These are phyloP conservation scores for Ormosia emarginata DNA, from an alignment of 306 rosid genomes.

Conservation along the genomic window DNA sequence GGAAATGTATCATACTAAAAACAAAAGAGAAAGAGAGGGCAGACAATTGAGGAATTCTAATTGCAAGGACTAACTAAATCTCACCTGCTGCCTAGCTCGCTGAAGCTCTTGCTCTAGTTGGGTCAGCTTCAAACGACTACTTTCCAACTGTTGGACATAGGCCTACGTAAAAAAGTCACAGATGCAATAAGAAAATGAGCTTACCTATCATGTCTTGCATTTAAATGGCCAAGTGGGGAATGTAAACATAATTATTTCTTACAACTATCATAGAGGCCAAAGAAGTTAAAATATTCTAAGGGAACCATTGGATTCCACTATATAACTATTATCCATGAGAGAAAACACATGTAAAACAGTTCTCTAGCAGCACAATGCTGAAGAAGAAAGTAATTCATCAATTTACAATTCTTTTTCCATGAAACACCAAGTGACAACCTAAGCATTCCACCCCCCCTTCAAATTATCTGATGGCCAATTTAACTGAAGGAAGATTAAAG, in stretches of 20 bases:
- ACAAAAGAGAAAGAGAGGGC: neutral
- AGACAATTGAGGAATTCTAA: neutral
- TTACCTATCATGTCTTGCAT: neutral
- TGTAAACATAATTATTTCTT: conserved; percentile 1
- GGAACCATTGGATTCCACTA: conserved; percentile 2
- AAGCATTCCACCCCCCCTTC: neutral
- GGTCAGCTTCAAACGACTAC: conserved; percentile 92
- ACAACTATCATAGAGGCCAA: neutral
- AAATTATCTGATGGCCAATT: neutral
- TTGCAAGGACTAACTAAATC: conserved; percentile 3
- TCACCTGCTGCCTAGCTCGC: conserved; percentile 96
- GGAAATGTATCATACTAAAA: neutral
- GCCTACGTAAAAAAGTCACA: conserved; percentile 48
- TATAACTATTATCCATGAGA: neutral
- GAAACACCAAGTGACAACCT: neutral
- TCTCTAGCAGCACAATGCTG: neutral
- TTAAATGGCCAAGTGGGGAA: conserved; percentile 2
- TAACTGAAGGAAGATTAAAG: neutral
- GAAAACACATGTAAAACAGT: neutral
- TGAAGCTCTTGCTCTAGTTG: conserved; percentile 99
- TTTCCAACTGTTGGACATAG: conserved; percentile 94
- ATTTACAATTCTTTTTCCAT: neutral
- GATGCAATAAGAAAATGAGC: neutral
- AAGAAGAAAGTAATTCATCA: neutral
- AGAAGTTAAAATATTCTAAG: neutral